Conservation (phyloP, 495 filamentous ascomycete species). For the Lentithecium fluviatile region DNA sequence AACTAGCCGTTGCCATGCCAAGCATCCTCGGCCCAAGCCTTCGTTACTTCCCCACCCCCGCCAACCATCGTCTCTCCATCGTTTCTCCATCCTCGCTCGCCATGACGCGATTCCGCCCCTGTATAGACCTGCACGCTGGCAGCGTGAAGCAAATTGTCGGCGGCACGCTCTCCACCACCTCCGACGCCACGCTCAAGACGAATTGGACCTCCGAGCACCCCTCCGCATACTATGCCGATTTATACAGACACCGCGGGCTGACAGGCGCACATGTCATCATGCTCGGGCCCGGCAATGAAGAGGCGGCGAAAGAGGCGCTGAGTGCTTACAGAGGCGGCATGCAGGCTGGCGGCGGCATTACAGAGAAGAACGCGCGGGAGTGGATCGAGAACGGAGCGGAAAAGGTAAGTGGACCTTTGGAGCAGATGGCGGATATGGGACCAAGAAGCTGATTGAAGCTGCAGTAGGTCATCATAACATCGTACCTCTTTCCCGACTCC, state of each 20-base stretch:
- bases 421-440: background rate
- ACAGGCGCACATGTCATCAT: slow-evolving; percentile 91
- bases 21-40: slow-evolving; percentile 14
- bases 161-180: slow-evolving; percentile 70
- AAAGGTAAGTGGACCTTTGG: slow-evolving; percentile 61
- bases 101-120: slow-evolving; percentile 95
- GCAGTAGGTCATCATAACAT: slow-evolving; percentile 83
- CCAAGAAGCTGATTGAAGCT: slow-evolving; percentile 18
- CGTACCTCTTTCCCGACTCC: slow-evolving; percentile 78
- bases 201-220: slow-evolving; percentile 86
- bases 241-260: slow-evolving; percentile 73
- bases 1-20: background rate
- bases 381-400: slow-evolving; percentile 89
- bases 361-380: slow-evolving; percentile 71
- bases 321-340: slow-evolving; percentile 70
- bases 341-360: slow-evolving; percentile 92
- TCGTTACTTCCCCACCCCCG: slow-evolving; percentile 6
- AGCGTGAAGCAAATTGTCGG: slow-evolving; percentile 98
- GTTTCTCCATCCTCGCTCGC: background rate
- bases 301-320: slow-evolving; percentile 74
- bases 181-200: slow-evolving; percentile 68
- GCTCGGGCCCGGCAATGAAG: slow-evolving; percentile 83
- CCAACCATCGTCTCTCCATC: background rate
- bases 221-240: slow-evolving; percentile 70
- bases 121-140: slow-evolving; percentile 94